Evolutionary conservation across 768 basidiomycete genomes (phyloP), one percentile per base, ranked within the genome.

Genomic region (Galerina sulciceps): DNA sequence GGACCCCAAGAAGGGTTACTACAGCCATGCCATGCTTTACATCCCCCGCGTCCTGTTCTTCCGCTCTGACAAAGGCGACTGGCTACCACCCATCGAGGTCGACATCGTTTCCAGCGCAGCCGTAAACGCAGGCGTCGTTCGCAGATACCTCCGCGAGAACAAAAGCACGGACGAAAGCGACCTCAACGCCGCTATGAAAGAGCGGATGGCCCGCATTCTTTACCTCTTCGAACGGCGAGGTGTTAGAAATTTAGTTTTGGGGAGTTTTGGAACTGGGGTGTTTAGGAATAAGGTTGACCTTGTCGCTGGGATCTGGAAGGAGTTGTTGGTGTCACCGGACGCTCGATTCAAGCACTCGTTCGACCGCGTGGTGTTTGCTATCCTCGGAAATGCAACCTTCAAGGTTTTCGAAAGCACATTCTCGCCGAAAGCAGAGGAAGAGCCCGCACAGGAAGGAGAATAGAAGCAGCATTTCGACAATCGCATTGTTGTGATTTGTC

Each of bases 201-300:
- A 91, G 67, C 78, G 89, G 13, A 91, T 91, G 87, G 86, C 74
- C 0, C 79, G 90, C 13, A 73, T 90, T 20, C 69, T 91, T 3
- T 81, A 73, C 49, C 71, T 90, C 22, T 89, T 90, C 67, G 85
- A 90, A 71, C 74, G 73, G 40, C 77, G 82, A 57, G 84, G 84
- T 2, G 80, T 83, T 15, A 75, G 75, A 63, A 79, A 84, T 61
- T 55, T 91, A 43, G 85, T 91, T 0, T 70, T 91, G n/a, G 90
- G 90, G 26, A 85, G 84, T 65, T 91, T 89, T 71, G 90, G 90
- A 15, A 90, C 89, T 1, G 90, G 90, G 0, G 89, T 86, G 4
- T 91, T 90, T 70, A 75, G 70, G 55, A 91, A 91, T 67, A 73
- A 76, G 22, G 82, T 90, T 9, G 66, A 73, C 44, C 73, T 79